phyloP scores from a whole-genome alignment of 352 stramenopile species.

The Globisporangium nunn region DNA sequence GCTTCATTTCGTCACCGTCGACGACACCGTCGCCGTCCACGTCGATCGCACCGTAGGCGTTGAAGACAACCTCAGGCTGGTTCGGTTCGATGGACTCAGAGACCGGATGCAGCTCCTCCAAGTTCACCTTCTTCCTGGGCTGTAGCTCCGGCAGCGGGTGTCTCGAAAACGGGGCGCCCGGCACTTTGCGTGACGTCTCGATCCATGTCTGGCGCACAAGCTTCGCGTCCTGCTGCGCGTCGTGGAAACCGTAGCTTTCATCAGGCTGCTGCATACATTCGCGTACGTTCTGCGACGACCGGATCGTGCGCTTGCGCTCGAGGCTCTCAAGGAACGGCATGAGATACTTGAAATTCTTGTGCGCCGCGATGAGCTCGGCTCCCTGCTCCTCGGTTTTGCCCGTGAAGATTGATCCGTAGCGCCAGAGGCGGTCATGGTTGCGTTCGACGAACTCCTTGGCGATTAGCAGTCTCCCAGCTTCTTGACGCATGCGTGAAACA shows the following conservation, averaged over 20 bases:
- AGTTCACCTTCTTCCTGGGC: constrained; percentile 23
- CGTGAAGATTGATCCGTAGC: constrained; percentile 58
- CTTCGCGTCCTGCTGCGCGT: constrained; percentile 5
- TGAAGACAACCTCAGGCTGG: constrained; percentile 21
- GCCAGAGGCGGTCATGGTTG: constrained; percentile 58
- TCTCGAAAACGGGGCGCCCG: constrained; percentile 30
- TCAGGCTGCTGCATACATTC: constrained; percentile 16
- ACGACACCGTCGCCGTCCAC: constrained; percentile 56
- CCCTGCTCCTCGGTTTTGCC: constrained; percentile 49
- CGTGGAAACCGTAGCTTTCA: neutral
- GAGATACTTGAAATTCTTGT: constrained; percentile 65
- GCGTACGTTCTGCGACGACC: constrained; percentile 46
- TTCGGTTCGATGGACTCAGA: neutral
- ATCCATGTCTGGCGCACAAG: constrained; percentile 40
- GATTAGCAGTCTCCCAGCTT: constrained; percentile 45
- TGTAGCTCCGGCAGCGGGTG: constrained; percentile 42
- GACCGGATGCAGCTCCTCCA: constrained; percentile 12
- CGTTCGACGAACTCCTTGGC: constrained; percentile 65
- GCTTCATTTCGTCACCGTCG: constrained; percentile 56
- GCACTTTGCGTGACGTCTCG: constrained; percentile 51
- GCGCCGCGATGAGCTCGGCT: constrained; percentile 50
- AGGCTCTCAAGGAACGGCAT: constrained; percentile 52
- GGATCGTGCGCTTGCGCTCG: constrained; percentile 51
- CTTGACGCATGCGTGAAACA: constrained; percentile 38
- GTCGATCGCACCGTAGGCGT: constrained; percentile 47